These are phyloP conservation scores for Chondrus crispus DNA, from an alignment of 23 red algal species.

Conservation along the genomic window DNA sequence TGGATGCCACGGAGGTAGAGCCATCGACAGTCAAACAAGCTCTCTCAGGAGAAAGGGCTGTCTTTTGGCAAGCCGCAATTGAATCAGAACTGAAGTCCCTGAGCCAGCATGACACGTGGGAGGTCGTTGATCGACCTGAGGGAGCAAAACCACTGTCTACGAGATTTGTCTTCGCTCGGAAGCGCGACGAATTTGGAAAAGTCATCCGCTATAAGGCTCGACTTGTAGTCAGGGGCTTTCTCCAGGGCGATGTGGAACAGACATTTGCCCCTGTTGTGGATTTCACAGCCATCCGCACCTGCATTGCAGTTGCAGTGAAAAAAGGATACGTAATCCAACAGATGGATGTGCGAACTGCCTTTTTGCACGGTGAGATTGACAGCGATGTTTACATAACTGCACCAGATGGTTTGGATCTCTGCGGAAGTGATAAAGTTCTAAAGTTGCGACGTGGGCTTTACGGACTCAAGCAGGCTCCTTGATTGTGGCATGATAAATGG, in stretches of 20 bases:
- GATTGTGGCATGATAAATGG: constrained; percentile 3
- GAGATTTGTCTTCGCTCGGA: not conserved
- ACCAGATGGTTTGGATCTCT: too few species aligned
- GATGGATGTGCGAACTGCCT: not conserved
- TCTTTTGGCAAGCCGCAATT: not conserved
- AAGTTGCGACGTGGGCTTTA: too few species aligned
- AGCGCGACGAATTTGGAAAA: not conserved
- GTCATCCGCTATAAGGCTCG: not conserved
- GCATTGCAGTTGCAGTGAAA: not conserved
- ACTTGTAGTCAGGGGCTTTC: not conserved
- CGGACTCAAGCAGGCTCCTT: not conserved
- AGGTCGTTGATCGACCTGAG: not conserved
- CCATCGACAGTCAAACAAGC: not conserved
- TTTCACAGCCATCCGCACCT: not conserved
- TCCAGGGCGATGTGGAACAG: not conserved
- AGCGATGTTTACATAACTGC: too few species aligned
- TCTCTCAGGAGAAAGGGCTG: not conserved
- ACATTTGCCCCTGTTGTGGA: not conserved
- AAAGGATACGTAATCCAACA: not conserved
- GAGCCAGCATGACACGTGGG: not conserved
- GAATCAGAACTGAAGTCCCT: not conserved
- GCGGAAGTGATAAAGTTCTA: too few species aligned
- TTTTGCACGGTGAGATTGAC: too few species aligned
- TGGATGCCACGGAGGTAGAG: not conserved
- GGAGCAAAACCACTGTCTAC: not conserved